A percentile compares a stretch with the other conserved stretches of the same genome.
Conservation (phyloP, 306 rosid genomes). For the Bauhinia variegata region DNA sequence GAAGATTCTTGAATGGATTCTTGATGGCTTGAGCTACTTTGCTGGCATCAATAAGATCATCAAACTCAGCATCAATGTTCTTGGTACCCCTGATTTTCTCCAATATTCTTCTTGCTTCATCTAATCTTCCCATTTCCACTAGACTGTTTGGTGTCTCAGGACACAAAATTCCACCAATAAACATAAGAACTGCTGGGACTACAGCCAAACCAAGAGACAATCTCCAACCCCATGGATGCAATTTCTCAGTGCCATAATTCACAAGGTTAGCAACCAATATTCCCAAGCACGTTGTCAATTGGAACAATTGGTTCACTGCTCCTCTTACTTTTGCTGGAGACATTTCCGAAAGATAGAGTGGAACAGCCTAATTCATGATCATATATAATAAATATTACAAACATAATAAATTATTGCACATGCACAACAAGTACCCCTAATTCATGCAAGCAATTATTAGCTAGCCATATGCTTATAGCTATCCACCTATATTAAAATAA, state of each 20-base stretch:
- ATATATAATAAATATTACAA: no score
- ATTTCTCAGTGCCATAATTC: slow-evolving; percentile 53
- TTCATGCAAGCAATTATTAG: no score
- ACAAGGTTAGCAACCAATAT: slow-evolving; percentile 55
- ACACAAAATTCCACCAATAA: slow-evolving; percentile 71
- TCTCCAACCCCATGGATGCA: slow-evolving; percentile 79
- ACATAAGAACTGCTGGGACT: slow-evolving; percentile 73
- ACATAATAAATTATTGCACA: no score
- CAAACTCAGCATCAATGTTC: slow-evolving; percentile 77
- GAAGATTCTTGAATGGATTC: slow-evolving; percentile 62
- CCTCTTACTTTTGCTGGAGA: slow-evolving; percentile 68
- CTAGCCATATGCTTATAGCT: no score
- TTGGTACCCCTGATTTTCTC: slow-evolving; percentile 75
- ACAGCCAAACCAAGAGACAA: slow-evolving; percentile 82
- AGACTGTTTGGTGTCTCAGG: slow-evolving; percentile 92
- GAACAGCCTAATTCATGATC: slow-evolving; percentile 57
- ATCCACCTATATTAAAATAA: no score
- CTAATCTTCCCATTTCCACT: slow-evolving; percentile 67
- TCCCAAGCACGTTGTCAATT: slow-evolving; percentile 62
- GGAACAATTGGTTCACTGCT: slow-evolving; percentile 70
- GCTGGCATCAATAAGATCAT: slow-evolving; percentile 73
- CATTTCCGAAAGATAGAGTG: slow-evolving; percentile 72
- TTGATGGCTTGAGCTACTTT: slow-evolving; percentile 59
- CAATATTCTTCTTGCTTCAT: slow-evolving; percentile 64
- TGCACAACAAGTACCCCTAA: no score